Base-by-base conservation (phyloP, 2,329 filamentous ascomycete genomes). In the Penicillium hesseltinei region DNA sequence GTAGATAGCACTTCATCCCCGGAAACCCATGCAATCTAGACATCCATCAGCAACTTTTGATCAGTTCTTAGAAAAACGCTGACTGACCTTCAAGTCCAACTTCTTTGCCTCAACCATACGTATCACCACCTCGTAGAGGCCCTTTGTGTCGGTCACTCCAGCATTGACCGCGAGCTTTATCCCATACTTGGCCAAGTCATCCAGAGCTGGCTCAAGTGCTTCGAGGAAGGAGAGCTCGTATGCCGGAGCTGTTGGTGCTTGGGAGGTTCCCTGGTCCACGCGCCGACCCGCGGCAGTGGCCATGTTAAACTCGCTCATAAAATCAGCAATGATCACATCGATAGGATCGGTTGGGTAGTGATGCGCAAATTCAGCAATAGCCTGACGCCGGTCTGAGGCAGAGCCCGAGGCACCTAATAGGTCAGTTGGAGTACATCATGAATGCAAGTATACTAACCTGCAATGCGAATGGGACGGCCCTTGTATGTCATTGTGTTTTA, bases 211-310 rank as follows among this genome's bases (percentile, higher is more conserved):
- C 51, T 76, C 70, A 33, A 78, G 57, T 7, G 80, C 77, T 67
- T 82, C 78, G 27, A 84, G 73, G 59, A 84, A 82, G 1, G 81
- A 80, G 1, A 76, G 72, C 59, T 83, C 80, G 58, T 82, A 83
- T 9, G 77, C 80, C 13, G 78, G 78, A 7, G 68, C 65, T 10
- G 58, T 54, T 45, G 42, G 31, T 7, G 46, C 65, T 15, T n/a
- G 38, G 7, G 60, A 36, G 3, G 35, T 48, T 35, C 63, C 55
- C 51, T 73, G 68, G 62, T 81, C 56, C 63, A 78, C 54, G 60
- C 73, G 67, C 68, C 78, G 59, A 61, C 74, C 64, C 58, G 72
- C 70, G 59, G 74, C 55, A 10, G 69, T 70, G 23, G 81, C 79
- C 74, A 85, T 82, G 66, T 84, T 85, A 60, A 78, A 76, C 58